phyloP scores from a whole-genome alignment of 495 filamentous ascomycete species.

The Talaromyces liani region DNA sequence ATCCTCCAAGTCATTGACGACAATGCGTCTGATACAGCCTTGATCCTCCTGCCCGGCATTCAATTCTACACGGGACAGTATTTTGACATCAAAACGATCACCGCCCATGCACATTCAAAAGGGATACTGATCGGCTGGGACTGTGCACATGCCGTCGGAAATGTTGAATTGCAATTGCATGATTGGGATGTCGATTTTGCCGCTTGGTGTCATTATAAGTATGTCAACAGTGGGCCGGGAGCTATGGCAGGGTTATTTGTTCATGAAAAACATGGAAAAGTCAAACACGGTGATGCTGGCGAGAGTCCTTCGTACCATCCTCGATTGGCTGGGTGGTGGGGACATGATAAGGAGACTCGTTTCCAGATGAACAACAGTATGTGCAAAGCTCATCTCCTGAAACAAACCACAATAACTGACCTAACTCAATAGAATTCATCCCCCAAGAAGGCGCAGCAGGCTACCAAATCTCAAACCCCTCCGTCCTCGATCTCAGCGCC shows the following conservation, averaged over 20 bases:
- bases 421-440: constrained; percentile 45
- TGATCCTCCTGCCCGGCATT: constrained; percentile 82
- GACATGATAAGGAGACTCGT: constrained; percentile 63
- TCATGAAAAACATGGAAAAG: constrained; percentile 61
- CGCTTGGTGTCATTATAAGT: constrained; percentile 98
- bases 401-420: too few relatives aligned
- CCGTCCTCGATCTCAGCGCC: constrained; percentile 52
- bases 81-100: constrained; percentile 82
- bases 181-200: constrained; percentile 96
- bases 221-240: constrained; percentile 87
- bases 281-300: constrained; percentile 34
- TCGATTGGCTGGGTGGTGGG: constrained; percentile 86
- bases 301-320: constrained; percentile 35
- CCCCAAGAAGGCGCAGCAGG: constrained; percentile 60
- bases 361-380: constrained; percentile 69
- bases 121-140: constrained; percentile 88
- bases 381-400: constrained; percentile 8
- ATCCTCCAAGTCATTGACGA: constrained; percentile 69
- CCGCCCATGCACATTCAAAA: constrained; percentile 64
- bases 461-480: constrained; percentile 57
- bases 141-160: constrained; percentile 89
- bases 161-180: constrained; percentile 75
- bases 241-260: constrained; percentile 84
- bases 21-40: constrained; percentile 67
- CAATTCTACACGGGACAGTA: constrained; percentile 95